Conservation (phyloP, 2,329 filamentous ascomycete genomes). For the Didymella glomerata region DNA sequence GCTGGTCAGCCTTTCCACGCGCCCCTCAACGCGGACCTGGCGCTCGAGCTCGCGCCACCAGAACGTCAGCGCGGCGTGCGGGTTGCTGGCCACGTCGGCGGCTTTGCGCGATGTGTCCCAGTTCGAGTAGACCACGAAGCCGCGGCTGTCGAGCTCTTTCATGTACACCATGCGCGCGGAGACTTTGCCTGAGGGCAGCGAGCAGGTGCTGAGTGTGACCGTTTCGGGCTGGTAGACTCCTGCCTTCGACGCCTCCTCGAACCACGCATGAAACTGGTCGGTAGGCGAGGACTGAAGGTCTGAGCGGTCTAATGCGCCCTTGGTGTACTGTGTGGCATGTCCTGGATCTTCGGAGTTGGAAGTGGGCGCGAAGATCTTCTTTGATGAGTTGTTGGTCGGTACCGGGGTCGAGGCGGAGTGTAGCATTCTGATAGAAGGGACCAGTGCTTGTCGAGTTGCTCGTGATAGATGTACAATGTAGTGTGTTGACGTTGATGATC, state of each 20-base stretch:
- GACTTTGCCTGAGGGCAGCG: constrained; percentile 84
- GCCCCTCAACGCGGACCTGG: constrained; percentile 89
- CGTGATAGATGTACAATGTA: not conserved
- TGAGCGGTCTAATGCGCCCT: constrained; percentile 66
- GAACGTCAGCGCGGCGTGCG: constrained; percentile 84
- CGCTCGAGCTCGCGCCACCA: constrained; percentile 88
- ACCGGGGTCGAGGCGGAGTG: constrained; percentile 30
- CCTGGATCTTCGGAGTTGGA: constrained; percentile 59
- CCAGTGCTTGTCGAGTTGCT: too few relatives aligned
- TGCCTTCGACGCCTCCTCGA: constrained; percentile 71
- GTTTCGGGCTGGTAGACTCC: constrained; percentile 82
- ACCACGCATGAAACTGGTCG: constrained; percentile 90
- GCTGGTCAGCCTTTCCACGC: constrained; percentile 68
- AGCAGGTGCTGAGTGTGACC: constrained; percentile 69
- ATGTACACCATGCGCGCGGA: constrained; percentile 89
- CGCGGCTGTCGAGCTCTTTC: constrained; percentile 84
- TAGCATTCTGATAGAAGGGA: constrained; percentile 28
- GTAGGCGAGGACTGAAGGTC: constrained; percentile 74
- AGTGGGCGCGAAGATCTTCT: constrained; percentile 69
- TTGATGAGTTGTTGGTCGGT: constrained; percentile 26
- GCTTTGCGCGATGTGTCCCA: constrained; percentile 79
- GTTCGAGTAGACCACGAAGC: constrained; percentile 95
- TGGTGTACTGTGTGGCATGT: constrained; percentile 80
- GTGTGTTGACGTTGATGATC: not conserved
- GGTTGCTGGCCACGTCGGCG: constrained; percentile 74